Evolutionary conservation across 2,329 filamentous ascomycete genomes (phyloP), one percentile per base, ranked within the genome.

Genomic region (Cercospora sojina): DNA sequence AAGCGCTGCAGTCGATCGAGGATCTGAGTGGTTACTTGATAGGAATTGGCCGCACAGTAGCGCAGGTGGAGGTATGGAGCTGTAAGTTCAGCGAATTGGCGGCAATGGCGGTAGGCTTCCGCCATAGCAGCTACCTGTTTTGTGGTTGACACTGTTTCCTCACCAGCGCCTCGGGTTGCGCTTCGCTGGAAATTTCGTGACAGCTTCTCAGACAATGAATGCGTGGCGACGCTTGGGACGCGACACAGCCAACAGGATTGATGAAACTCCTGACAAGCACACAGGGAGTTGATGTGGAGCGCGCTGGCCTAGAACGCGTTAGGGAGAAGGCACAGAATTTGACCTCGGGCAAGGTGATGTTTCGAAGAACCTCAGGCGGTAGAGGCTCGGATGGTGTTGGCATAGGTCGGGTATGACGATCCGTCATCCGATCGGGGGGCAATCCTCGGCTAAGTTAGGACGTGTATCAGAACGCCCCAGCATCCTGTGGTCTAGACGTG

Each of bases 401-500:
- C 27, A 57, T 12, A 32, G 53, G 51, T 32, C 25, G 51, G 53
- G 29, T 29, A 57, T 32, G 31, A 35, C 18, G 53, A 57, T 32
- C 53, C 53, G n/a, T 12, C 9, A n/a, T 31, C 53, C 53, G 12
- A 12, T 32, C n/a, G 35, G 53, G 35, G 53, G 53, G 53, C 53
- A 57, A 32, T 57, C 53, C n/a, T 57, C 53, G 53, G 53, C 29
- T 32, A n/a, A n/a, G n/a, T n/a, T n/a, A 16, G 53, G 53, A 10
- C 53, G 31, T 32, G 53, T 57, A 20, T 57, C 53, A 57, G 53
- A 32, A 56, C 16, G 23, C 49, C 47, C 23, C 16, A 7, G 23
- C 27, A 27, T 31, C 20, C 51, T 55, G 53, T 56, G 53, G 53
- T 56, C 53, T 56, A 56, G 53, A 56, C 53, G 53, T 56, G 25